phyloP scores from a whole-genome alignment of 305 asterid genomes.

The Solanum hybrid region DNA sequence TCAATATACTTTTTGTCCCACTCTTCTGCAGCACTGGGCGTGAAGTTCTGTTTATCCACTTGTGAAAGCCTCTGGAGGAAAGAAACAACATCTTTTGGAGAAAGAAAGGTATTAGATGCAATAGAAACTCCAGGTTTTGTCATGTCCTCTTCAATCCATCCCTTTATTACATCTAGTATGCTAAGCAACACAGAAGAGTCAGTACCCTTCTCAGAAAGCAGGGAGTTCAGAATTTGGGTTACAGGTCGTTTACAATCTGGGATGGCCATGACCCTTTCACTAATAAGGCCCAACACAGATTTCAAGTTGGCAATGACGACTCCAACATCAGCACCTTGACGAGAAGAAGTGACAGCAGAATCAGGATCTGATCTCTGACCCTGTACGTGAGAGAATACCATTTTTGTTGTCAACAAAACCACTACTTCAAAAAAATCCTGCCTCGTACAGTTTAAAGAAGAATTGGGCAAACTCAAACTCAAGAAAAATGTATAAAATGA shows the following conservation, averaged over 20 bases:
- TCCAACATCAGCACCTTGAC: conserved; percentile 95
- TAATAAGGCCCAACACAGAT: conserved; percentile 73
- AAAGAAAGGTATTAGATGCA: conserved; percentile 55
- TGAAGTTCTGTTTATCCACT: conserved; percentile 85
- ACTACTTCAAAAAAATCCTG: neutral
- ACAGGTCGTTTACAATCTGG: conserved; percentile 92
- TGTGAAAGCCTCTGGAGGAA: conserved; percentile 97
- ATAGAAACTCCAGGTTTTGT: conserved; percentile 66
- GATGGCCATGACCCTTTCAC: conserved; percentile 80
- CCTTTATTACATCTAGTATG: conserved; percentile 78
- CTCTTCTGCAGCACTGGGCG: conserved; percentile 58
- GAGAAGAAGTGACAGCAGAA: conserved; percentile 94
- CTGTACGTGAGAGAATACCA: conserved; percentile 32
- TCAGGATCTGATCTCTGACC: conserved; percentile 91
- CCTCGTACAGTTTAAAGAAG: neutral
- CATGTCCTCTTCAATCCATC: conserved; percentile 89
- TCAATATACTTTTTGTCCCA: conserved; percentile 93
- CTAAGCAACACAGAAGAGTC: conserved; percentile 92
- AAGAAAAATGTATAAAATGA: neutral
- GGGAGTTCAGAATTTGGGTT: conserved; percentile 70
- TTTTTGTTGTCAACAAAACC: neutral
- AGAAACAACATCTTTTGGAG: conserved; percentile 85
- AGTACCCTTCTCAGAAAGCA: conserved; percentile 86
- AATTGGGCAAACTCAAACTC: neutral
- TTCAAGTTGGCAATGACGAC: conserved; percentile 71